A percentile compares a stretch with the other conserved stretches of the same genome.
These are phyloP conservation scores for Fusarium cicatricum DNA, from an alignment of 2,329 filamentous ascomycete genomes.

Conservation along the genomic window DNA sequence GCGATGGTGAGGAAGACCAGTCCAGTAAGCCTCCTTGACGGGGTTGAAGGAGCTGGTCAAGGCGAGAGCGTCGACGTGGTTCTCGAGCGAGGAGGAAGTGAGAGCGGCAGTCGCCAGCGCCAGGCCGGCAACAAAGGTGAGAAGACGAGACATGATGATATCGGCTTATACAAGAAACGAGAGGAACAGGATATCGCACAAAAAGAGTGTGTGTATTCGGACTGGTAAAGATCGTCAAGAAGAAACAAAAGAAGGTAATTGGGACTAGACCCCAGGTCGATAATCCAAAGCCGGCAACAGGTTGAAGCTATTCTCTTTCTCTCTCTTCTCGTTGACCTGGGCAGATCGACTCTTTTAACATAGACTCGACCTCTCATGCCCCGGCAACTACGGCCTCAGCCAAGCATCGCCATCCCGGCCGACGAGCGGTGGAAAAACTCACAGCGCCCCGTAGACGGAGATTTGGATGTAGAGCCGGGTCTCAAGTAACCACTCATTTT, in stretches of 20 bases:
- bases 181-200: slow-evolving; percentile 5
- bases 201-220: slow-evolving; percentile 26
- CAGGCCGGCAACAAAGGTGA: slow-evolving; percentile 39
- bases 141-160: slow-evolving; percentile 36
- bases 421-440: slow-evolving; percentile 35
- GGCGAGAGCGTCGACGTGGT: slow-evolving; percentile 52
- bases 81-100: slow-evolving; percentile 40
- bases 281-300: slow-evolving; percentile 24
- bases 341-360: slow-evolving; percentile 30
- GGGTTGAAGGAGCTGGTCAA: slow-evolving; percentile 64
- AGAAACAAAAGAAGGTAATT: slow-evolving; percentile 38
- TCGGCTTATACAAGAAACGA: slow-evolving; percentile 11
- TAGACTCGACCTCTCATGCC: neutral
- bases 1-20: slow-evolving; percentile 66
- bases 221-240: slow-evolving; percentile 33
- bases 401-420: slow-evolving; percentile 14
- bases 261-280: slow-evolving; percentile 36
- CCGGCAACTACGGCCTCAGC: slow-evolving; percentile 18
- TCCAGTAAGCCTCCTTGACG: slow-evolving; percentile 68
- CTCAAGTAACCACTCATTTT: slow-evolving; percentile 25
- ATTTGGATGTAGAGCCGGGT: slow-evolving; percentile 5
- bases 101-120: slow-evolving; percentile 40
- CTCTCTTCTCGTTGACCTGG: neutral
- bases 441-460: slow-evolving; percentile 4
- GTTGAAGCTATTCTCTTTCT: slow-evolving; percentile 27